phyloP scores from a whole-genome alignment of 495 filamentous ascomycete genomes.

The Penicillium psychrofluorescens region DNA sequence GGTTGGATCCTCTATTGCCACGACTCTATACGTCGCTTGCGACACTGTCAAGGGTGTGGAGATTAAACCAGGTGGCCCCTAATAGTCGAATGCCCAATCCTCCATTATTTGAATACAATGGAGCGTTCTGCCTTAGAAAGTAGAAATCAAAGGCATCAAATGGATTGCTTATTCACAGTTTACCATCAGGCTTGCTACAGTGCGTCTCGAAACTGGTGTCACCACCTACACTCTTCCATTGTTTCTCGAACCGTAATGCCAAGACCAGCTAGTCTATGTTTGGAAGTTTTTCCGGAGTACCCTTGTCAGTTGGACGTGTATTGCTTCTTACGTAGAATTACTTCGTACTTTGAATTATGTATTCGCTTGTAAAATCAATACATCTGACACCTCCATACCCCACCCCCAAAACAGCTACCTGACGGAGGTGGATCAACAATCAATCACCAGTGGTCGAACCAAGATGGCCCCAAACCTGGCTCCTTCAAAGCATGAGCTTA shows the following conservation, averaged over 20 bases:
- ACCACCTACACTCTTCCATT: too few species aligned
- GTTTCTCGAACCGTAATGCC: not conserved
- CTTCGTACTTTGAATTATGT: constrained; percentile 1
- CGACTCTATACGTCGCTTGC: too few species aligned
- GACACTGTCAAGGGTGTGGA: too few species aligned
- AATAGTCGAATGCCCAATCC: too few species aligned
- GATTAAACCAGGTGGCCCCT: too few species aligned
- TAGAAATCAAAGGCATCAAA: too few species aligned
- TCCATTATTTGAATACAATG: too few species aligned
- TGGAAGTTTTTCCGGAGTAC: constrained; percentile 1
- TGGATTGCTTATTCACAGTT: too few species aligned
- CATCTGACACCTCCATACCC: constrained; percentile 1
- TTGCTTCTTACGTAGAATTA: not conserved
- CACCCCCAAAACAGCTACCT: not conserved
- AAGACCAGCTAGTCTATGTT: constrained; percentile 2
- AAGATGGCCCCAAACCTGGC: constrained; percentile 8
- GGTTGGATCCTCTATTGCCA: too few species aligned
- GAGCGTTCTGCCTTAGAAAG: too few species aligned
- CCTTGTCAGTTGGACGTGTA: not conserved
- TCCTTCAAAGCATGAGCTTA: constrained; percentile 6
- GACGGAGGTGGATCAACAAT: constrained; percentile 1
- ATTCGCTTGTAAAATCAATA: constrained; percentile 3
- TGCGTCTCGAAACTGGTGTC: too few species aligned
- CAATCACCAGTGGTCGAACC: constrained; percentile 4
- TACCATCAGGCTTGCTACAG: too few species aligned